These are phyloP conservation scores for Hypoxylon fuscum DNA, from an alignment of 495 filamentous ascomycete species.

Conservation along the genomic window DNA sequence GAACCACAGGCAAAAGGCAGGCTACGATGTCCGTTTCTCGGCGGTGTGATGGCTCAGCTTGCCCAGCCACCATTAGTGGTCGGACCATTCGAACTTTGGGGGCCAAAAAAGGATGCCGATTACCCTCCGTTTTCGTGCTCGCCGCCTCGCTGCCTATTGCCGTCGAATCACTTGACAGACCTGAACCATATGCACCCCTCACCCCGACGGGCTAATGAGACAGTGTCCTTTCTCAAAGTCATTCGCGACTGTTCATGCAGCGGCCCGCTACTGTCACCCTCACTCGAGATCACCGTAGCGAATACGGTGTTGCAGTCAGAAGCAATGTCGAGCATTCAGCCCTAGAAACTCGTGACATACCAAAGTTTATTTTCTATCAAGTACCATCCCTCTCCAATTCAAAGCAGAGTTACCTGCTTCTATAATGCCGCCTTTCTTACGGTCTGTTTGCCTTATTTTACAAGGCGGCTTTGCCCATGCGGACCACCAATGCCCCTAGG, in stretches of 20 bases:
- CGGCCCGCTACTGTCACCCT: slow-evolving; percentile 19
- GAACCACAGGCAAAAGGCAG: no score
- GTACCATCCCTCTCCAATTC: slow-evolving; percentile 2
- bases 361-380: slow-evolving; percentile 11
- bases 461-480: slow-evolving; percentile 2
- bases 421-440: slow-evolving; percentile 15
- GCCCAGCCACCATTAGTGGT: slow-evolving; percentile 20
- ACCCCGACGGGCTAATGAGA: slow-evolving; percentile 20
- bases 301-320: slow-evolving; percentile 25
- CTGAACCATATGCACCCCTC: slow-evolving; percentile 23
- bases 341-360: slow-evolving; percentile 35
- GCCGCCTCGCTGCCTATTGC: slow-evolving; percentile 12
- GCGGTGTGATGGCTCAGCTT: slow-evolving; percentile 30
- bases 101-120: slow-evolving; percentile 14
- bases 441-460: slow-evolving; percentile 12
- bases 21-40: slow-evolving; percentile 10
- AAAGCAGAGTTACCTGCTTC: slow-evolving; percentile 12
- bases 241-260: slow-evolving; percentile 30
- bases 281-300: slow-evolving; percentile 10
- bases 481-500: slow-evolving; percentile 5
- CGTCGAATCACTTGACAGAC: slow-evolving; percentile 39
- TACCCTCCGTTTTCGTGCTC: not conserved
- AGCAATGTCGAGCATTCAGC: slow-evolving; percentile 32
- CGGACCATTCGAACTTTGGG: not conserved
- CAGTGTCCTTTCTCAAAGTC: slow-evolving; percentile 22